Evolutionary conservation across 768 basidiomycete species (phyloP), one percentile per base, ranked within the genome.

Genomic region (Psilocybe tampanensis): DNA sequence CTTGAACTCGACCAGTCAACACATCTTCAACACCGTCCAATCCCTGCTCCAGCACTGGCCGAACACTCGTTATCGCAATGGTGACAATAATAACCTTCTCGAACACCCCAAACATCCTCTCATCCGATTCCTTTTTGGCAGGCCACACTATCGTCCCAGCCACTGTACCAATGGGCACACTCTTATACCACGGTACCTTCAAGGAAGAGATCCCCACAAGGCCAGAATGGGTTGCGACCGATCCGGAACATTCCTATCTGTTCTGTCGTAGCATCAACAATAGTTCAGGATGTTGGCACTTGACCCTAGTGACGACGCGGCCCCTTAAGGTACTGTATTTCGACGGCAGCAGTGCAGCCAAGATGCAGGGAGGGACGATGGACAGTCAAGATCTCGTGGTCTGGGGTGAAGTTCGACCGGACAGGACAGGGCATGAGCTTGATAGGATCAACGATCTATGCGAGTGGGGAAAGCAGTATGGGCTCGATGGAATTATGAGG

Each of bases 321-420:
- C 65, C 79, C 1, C 63, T 84, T 29, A 78, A 76, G 39, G 64
- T 83, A 2, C 54, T 83, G 8, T 82, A 83, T 58, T 83, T 84
- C 42, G 83, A 85, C 49, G 82, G 83, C 0, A 78, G 67, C 43
- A 80, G 81, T 51, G 81, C 77, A 0, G 75, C 72, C 0, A 82
- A 80, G 52, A 67, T 80, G 66, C 19, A 47, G 15, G 64, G 63
- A 1, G 81, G 81, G 0, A 48, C 76, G 3, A 56, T 83, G 70
- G 78, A 83, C 49, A 73, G 68, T 11, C 81, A 83, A 54, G 82
- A 83, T 53, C 64, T 82, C 17, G n/a, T 83, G 3, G 52, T 61
- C 19, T 84, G 78, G 79, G 79, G 79, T 0, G 45, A 61, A 41
- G 29, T 68, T 21, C 54, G 33, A n/a, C 65, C 68, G 7, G 68